Conservation (phyloP, 768 basidiomycete genomes). For the Coprinopsis strossmayeri region DNA sequence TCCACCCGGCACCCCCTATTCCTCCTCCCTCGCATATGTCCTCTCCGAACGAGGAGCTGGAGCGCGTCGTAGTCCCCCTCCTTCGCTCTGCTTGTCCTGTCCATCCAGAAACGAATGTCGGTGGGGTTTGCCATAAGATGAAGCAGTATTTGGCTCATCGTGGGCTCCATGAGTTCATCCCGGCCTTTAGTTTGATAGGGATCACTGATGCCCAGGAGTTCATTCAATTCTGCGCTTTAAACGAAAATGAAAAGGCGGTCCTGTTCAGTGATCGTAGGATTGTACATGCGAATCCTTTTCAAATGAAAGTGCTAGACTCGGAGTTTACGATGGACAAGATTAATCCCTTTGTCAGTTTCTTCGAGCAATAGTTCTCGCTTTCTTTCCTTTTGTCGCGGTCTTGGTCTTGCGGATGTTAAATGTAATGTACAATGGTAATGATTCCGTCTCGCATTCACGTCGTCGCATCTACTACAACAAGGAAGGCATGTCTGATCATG, state of each 20-base stretch:
- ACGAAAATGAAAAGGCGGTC: background rate
- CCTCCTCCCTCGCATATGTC: too few relatives aligned
- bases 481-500: background rate
- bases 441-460: too few relatives aligned
- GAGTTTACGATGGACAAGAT: slow-evolving; percentile 4
- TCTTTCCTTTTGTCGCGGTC: too few relatives aligned
- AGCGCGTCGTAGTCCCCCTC: background rate
- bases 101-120: background rate
- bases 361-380: background rate
- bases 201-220: slow-evolving; percentile 19
- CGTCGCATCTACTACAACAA: background rate
- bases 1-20: background rate
- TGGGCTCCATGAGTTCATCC: slow-evolving; percentile 21
- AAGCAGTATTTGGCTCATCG: slow-evolving; percentile 12
- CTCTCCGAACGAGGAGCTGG: too few relatives aligned
- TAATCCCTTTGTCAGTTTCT: background rate
- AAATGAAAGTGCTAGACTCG: slow-evolving; percentile 2
- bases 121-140: slow-evolving; percentile 12
- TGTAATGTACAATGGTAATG: background rate
- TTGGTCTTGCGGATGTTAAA: too few relatives aligned
- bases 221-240: slow-evolving; percentile 9
- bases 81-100: background rate
- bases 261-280: slow-evolving; percentile 1
- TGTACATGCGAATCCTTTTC: background rate
- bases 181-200: slow-evolving; percentile 18